Percentiles rank a stretch among this genome's conserved stretches.
Conservation (phyloP, 164 flowering plant genomes). For the Macadamia tetraphylla region DNA sequence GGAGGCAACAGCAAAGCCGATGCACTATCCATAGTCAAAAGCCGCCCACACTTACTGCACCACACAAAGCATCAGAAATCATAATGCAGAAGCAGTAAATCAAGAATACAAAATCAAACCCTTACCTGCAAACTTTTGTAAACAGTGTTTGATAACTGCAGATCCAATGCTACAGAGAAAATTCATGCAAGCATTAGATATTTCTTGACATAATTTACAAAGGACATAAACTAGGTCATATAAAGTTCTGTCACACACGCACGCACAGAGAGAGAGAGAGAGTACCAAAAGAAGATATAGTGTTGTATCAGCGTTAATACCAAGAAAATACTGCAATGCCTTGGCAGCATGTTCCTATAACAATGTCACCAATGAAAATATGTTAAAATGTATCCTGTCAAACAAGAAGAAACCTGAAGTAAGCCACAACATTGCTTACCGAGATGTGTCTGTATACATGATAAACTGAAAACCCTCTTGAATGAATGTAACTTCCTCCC, state of each 20-base stretch:
- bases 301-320: constrained; percentile 42
- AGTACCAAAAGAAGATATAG: constrained; percentile 62
- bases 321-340: constrained; percentile 80
- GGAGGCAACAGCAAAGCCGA: constrained; percentile 70
- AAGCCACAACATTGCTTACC: constrained; percentile 31
- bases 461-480: constrained; percentile 74
- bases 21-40: constrained; percentile 60
- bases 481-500: constrained; percentile 91
- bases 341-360: constrained; percentile 77
- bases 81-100: neutral
- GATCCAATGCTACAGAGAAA: constrained; percentile 65
- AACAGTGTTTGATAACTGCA: constrained; percentile 76
- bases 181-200: neutral
- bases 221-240: neutral
- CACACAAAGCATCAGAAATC: neutral
- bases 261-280: constrained; percentile 1
- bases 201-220: neutral
- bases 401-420: neutral
- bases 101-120: no score
- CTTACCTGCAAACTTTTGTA: constrained; percentile 70
- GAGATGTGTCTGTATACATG: constrained; percentile 75
- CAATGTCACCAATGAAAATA: neutral
- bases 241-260: neutral
- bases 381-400: neutral
- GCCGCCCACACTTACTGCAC: constrained; percentile 73